Evolutionary conservation across 768 basidiomycete genomes (phyloP).

Genomic region (Tulasnella sp.): DNA sequence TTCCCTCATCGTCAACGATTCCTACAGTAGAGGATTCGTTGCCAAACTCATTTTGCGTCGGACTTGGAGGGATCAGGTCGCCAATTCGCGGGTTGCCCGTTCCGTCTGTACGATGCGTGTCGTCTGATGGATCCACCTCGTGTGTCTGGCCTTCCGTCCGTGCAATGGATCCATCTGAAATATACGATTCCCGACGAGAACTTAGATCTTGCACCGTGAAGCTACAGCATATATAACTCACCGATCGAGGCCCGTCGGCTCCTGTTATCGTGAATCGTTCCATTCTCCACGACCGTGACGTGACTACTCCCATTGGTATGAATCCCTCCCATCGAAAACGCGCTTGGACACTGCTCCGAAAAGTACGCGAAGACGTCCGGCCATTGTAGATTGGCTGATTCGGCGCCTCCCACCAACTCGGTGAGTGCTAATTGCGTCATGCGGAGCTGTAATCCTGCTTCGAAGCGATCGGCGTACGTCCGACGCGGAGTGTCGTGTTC

Average conservation of each 20-base stretch:
- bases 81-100: slow-evolving; percentile 8
- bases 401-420: slow-evolving; percentile 78
- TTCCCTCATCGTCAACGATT: background rate
- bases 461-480: slow-evolving; percentile 52
- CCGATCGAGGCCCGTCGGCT: no score
- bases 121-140: no score
- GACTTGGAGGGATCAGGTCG: slow-evolving; percentile 10
- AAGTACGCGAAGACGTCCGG: slow-evolving; percentile 82
- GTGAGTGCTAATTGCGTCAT: slow-evolving; percentile 75
- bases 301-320: background rate
- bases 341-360: slow-evolving; percentile 36
- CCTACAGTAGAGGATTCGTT: background rate
- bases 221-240: no score
- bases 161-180: no score
- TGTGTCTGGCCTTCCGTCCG: no score
- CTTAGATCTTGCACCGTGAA: no score
- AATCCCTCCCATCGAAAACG: background rate
- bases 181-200: no score
- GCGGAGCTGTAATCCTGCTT: slow-evolving; percentile 69
- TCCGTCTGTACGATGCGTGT: no score
- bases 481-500: slow-evolving; percentile 40
- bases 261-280: no score
- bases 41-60: background rate
- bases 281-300: no score
- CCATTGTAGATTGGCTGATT: slow-evolving; percentile 71